Conservation (phyloP, 2,329 filamentous ascomycete genomes). For the Cryphonectria naterciae region DNA sequence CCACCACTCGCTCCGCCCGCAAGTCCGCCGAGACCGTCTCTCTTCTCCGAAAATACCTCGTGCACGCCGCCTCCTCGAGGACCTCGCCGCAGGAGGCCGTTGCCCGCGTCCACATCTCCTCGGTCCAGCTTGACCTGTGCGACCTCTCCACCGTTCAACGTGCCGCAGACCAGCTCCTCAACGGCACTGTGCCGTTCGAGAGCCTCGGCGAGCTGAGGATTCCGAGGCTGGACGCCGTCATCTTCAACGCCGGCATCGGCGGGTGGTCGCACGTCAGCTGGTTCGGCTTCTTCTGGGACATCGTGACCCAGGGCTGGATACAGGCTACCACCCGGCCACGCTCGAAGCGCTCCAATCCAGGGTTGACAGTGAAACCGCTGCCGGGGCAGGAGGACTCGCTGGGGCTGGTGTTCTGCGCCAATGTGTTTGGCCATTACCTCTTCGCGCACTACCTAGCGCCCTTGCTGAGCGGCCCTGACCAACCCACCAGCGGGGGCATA, state of each 20-base stretch:
- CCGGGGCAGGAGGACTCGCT: slow-evolving; percentile 58
- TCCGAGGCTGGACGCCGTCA: slow-evolving; percentile 74
- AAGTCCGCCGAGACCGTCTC: slow-evolving; percentile 77
- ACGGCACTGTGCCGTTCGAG: slow-evolving; percentile 48
- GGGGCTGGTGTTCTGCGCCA: slow-evolving; percentile 85
- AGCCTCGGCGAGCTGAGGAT: slow-evolving; percentile 53
- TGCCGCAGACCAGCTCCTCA: slow-evolving; percentile 52
- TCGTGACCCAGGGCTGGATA: slow-evolving; percentile 63
- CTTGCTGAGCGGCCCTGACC: slow-evolving; percentile 59
- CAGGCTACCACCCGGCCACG: slow-evolving; percentile 75
- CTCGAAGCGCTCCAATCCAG: slow-evolving; percentile 69
- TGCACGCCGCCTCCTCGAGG: slow-evolving; percentile 48
- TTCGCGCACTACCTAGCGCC: slow-evolving; percentile 80
- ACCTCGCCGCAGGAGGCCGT: slow-evolving; percentile 49
- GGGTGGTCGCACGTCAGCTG: slow-evolving; percentile 84
- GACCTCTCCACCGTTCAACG: slow-evolving; percentile 55
- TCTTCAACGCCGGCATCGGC: slow-evolving; percentile 88
- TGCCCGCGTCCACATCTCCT: slow-evolving; percentile 60
- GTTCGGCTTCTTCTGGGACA: slow-evolving; percentile 55
- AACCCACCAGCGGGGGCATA: not conserved
- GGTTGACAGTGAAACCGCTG: slow-evolving; percentile 47
- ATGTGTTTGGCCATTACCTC: slow-evolving; percentile 94
- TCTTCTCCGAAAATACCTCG: slow-evolving; percentile 66
- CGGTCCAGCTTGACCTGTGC: slow-evolving; percentile 64
- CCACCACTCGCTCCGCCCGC: slow-evolving; percentile 75